Conservation (phyloP, 305 asterid genomes). For the Withania somnifera region DNA sequence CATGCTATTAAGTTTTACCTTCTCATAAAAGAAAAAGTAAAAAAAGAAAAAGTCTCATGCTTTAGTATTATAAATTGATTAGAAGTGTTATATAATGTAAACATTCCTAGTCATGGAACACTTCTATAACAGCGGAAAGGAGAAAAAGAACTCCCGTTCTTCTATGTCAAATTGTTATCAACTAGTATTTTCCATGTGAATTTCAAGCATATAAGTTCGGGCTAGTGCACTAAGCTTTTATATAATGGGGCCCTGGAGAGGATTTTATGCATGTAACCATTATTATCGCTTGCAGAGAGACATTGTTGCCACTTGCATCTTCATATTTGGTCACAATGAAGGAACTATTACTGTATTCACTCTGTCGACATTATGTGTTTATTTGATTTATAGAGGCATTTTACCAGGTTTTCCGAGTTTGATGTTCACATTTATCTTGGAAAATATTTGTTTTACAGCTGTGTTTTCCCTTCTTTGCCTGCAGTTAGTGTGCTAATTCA, state of each 20-base stretch:
- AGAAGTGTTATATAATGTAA: not conserved
- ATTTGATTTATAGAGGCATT: not conserved
- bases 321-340: not conserved
- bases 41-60: not conserved
- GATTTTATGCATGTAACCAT: not conserved
- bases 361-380: not conserved
- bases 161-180: not conserved
- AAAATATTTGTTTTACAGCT: not conserved
- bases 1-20: too few species aligned
- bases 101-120: not conserved
- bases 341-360: not conserved
- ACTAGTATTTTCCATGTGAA: not conserved
- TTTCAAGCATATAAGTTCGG: not conserved
- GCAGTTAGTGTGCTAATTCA: not conserved
- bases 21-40: too few species aligned
- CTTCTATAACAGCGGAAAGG: not conserved
- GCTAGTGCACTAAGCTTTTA: not conserved
- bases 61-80: too few species aligned
- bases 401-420: not conserved
- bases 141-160: not conserved
- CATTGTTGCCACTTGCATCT: not conserved
- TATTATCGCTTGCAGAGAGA: not conserved
- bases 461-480: not conserved
- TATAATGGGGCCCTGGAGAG: not conserved
- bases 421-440: not conserved